phyloP scores from a whole-genome alignment of 495 filamentous ascomycete species.

The Penicillium alfredii region DNA sequence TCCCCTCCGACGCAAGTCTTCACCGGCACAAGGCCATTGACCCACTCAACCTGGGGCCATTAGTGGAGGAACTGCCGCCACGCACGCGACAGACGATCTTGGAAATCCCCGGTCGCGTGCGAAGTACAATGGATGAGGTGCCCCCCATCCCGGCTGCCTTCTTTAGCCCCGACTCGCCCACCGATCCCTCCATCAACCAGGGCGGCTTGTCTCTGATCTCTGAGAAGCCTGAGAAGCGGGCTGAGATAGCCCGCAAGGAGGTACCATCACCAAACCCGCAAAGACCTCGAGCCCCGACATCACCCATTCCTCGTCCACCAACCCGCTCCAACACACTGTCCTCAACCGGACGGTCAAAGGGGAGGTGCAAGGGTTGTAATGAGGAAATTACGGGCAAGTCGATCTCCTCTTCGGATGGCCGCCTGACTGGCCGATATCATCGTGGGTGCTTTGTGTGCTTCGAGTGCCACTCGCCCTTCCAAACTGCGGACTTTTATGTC shows the following conservation, averaged over 20 bases:
- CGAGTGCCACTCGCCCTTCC: slow-evolving; percentile 74
- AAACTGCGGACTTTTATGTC: slow-evolving; percentile 90
- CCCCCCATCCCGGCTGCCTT: slow-evolving; percentile 30
- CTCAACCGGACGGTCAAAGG: slow-evolving; percentile 48
- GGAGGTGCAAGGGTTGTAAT: slow-evolving; percentile 77
- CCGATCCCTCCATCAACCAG: slow-evolving; percentile 49
- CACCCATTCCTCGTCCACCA: slow-evolving; percentile 17
- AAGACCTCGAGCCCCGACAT: too few species aligned
- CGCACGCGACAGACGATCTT: slow-evolving; percentile 16
- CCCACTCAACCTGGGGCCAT: slow-evolving; percentile 26
- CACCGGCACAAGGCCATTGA: slow-evolving; percentile 30
- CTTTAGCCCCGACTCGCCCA: slow-evolving; percentile 50
- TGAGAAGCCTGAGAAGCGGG: slow-evolving; percentile 25
- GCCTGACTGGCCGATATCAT: slow-evolving; percentile 89
- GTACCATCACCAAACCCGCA: too few species aligned
- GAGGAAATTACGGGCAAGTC: slow-evolving; percentile 82
- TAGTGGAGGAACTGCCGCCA: slow-evolving; percentile 33
- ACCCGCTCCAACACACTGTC: too few species aligned
- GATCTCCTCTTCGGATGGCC: slow-evolving; percentile 86
- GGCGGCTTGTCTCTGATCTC: slow-evolving; percentile 39
- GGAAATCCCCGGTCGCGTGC: slow-evolving; percentile 15
- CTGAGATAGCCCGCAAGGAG: too few species aligned
- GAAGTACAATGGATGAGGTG: slow-evolving; percentile 25
- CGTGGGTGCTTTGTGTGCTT: slow-evolving; percentile 89
- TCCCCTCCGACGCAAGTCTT: slow-evolving; percentile 37